These are phyloP conservation scores for Sphagnurus paluster DNA, from an alignment of 1,284 basidiomycete genomes.

Conservation along the genomic window DNA sequence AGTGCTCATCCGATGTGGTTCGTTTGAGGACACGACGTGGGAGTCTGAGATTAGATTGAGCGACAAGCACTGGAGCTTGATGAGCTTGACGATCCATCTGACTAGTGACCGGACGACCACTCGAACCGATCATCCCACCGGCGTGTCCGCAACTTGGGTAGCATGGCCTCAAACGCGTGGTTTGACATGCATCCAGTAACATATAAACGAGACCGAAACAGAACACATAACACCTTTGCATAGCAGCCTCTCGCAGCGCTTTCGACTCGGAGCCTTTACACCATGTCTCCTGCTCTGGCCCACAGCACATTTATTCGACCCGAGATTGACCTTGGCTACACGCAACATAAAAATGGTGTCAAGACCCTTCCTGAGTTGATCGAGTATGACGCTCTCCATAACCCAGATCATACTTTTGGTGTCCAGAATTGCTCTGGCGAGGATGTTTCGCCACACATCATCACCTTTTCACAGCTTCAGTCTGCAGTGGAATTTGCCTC, in stretches of 20 bases:
- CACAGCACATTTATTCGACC: conserved; percentile 33
- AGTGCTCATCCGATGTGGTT: neutral
- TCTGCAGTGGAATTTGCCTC: conserved; percentile 32
- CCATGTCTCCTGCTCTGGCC: conserved; percentile 24
- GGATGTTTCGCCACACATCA: conserved; percentile 22
- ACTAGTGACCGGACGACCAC: too few species aligned
- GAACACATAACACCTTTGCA: neutral
- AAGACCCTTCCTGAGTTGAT: conserved; percentile 36
- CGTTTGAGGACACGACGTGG: neutral
- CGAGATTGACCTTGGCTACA: conserved; percentile 32
- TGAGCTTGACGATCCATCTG: too few species aligned
- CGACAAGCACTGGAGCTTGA: too few species aligned
- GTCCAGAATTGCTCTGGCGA: conserved; percentile 28
- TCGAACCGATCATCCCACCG: conserved; percentile 5
- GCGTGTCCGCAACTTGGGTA: conserved; percentile 4
- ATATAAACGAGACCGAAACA: conserved; percentile 2
- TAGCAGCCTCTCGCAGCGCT: too few species aligned
- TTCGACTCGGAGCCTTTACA: too few species aligned
- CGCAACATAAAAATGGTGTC: conserved; percentile 27
- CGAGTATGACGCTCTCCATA: conserved; percentile 33
- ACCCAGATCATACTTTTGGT: conserved; percentile 35
- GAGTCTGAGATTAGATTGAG: neutral
- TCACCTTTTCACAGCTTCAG: conserved; percentile 34
- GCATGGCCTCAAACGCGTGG: conserved; percentile 1
- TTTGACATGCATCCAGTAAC: neutral